Base-by-base conservation (phyloP, 1,284 basidiomycete genomes). In the Cryptococcus sp. region DNA sequence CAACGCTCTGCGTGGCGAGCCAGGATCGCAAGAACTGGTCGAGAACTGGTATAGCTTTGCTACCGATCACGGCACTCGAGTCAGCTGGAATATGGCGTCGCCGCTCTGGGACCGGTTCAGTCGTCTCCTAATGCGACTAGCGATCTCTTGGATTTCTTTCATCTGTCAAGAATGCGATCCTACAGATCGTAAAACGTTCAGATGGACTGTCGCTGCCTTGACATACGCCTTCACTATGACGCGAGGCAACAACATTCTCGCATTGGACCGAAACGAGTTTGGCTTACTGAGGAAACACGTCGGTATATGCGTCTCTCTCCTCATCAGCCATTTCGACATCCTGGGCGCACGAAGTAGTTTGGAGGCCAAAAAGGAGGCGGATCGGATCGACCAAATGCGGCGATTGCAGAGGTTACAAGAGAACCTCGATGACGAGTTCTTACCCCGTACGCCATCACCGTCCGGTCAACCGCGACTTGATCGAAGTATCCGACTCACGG, bases 151-250 rank as follows among this genome's bases (percentile, higher is more conserved):
- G 96, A 91, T 99, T 25, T 88, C 91, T 25, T 99, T 99, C 80
- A 96, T 99, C 63, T 97, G 93, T 78, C 94, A 98, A 73, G 92
- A 95, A 69, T 99, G 96, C 79, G 91, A 97, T 68, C 92, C 93
- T 1, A 90, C 92, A 46, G 95, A 99, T 75, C 86, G 93, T 60
- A 92, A 89, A 77, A 99, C 94, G 0, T 99, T 99, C 84, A 89
- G 91, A 73, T 99, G 95, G 93, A 95, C 96, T 1, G 93, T 99
- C 54, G 91, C 89, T 53, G 94, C 96, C 4, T 85, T 99, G 19
- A 93, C 97, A 72, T 98, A 96, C 72, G 89, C 93, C 3, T 86
- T 93, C 68, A 85, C 89, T 68, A 88, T 94, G 63, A 99, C 95
- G 5, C 85, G 88, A 62, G 87, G 90, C 52, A 92, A 91, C 69